Evolutionary conservation across 768 basidiomycete species (phyloP), one percentile per base, ranked within the genome.

Genomic region (Tulasnella calospora): DNA sequence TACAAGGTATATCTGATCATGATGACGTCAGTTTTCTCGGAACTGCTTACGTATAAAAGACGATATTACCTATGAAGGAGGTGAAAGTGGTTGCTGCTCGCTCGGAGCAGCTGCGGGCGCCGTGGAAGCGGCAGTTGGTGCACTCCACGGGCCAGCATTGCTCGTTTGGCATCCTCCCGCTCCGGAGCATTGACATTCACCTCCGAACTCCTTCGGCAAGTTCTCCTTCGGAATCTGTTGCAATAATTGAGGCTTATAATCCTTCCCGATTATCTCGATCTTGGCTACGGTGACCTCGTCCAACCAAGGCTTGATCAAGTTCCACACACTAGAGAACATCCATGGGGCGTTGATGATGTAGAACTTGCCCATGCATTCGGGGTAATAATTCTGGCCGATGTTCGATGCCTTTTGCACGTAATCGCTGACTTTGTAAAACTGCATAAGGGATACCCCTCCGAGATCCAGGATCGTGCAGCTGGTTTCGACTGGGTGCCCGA

Each of bases 331-430:
- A 73, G 89, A 89, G 87, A 99, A 99, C 74, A 90, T 88, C 91
- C 92, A 98, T 0, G 97, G 97, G 0, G 95, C 94, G 83, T 99
- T 98, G 89, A 98, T 93, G 88, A 99, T 96, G 88, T 94, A 99
- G 87, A 99, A 98, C 83, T 94, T 94, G 86, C 97, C 97, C 97
- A 98, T 95, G 81, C 88, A 90, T 84, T 97, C 94, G 1, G 95
- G 94, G 84, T 96, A 99, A 81, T 92, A 88, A 86, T 98, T 89
- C 84, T 98, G 96, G 15, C 94, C 94, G 84, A 99, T 92, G 36
- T 84, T 83, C 0, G 92, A 86, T 0, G 95, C 93, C 30, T 89
- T 84, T 80, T 87, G 88, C 61, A 99, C 92, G 87, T 95, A 97
- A 85, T 94, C 93, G 86, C 94, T 96, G 86, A 99, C 96, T 82